Percentiles rank a stretch among this genome's conserved stretches.
Evolutionary conservation across 805 yeast genomes (phyloP).

Genomic region (Ogataea zsoltii): DNA sequence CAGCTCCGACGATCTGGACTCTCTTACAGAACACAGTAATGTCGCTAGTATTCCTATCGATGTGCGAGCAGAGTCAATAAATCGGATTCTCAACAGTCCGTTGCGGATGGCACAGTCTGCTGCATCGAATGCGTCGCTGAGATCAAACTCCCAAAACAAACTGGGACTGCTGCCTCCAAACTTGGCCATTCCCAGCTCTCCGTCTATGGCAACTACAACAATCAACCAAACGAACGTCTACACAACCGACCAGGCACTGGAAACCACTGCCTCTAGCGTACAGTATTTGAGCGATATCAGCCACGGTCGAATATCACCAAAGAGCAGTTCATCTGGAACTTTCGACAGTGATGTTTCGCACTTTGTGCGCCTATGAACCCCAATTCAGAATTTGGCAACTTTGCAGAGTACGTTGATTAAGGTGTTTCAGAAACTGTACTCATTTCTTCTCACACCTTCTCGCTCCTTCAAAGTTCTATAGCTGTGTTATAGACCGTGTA

Average conservation of each 20-base stretch:
- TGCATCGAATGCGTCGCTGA: slow-evolving; percentile 23
- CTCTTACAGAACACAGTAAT: slow-evolving; percentile 13
- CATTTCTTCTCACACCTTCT: too few relatives aligned
- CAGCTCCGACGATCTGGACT: slow-evolving; percentile 20
- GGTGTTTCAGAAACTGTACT: too few relatives aligned
- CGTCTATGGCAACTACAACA: slow-evolving; percentile 17
- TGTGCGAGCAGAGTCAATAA: slow-evolving; percentile 22
- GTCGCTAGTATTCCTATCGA: slow-evolving; percentile 13
- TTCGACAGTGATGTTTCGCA: slow-evolving; percentile 6
- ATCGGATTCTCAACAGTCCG: slow-evolving; percentile 21
- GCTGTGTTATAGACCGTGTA: slow-evolving; percentile 2
- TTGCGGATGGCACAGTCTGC: slow-evolving; percentile 20
- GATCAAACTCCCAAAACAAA: slow-evolving; percentile 15
- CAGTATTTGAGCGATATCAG: slow-evolving; percentile 26
- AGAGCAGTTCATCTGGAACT: slow-evolving; percentile 4
- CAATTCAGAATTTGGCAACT: neutral
- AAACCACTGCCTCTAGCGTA: slow-evolving; percentile 17
- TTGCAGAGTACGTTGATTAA: too few relatives aligned
- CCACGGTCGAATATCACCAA: slow-evolving; percentile 17
- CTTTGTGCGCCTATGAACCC: slow-evolving; percentile 7
- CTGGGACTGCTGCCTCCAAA: slow-evolving; percentile 22
- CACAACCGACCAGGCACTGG: slow-evolving; percentile 19
- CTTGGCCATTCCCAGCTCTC: slow-evolving; percentile 14
- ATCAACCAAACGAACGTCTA: slow-evolving; percentile 21
- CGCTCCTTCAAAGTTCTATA: too few relatives aligned